Conservation (phyloP, 2,329 filamentous ascomycete species). For the Neofusicoccum laricinum region DNA sequence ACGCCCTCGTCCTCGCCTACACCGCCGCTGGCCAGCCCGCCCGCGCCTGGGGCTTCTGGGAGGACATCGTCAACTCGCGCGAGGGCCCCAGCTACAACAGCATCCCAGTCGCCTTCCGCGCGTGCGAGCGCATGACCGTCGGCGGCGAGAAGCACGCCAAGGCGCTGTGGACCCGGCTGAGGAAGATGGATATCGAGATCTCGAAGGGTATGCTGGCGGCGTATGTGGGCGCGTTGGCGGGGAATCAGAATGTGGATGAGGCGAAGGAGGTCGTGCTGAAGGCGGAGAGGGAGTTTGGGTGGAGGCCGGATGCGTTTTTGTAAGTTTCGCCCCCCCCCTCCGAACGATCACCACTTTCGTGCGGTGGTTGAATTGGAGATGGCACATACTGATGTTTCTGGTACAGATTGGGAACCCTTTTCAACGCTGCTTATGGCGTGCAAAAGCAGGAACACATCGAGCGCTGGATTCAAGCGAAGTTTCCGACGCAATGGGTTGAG, state of each 20-base stretch:
- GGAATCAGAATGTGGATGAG: conserved; percentile 67
- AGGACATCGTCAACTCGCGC: conserved; percentile 74
- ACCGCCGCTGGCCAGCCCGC: conserved; percentile 63
- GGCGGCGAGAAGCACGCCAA: conserved; percentile 44
- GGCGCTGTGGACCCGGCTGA: conserved; percentile 68
- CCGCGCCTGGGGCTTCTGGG: conserved; percentile 76
- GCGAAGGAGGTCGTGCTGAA: conserved; percentile 64
- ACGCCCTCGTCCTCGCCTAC: conserved; percentile 85
- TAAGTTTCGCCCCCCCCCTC: conserved; percentile 47
- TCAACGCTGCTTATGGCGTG: conserved; percentile 68
- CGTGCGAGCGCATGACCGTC: conserved; percentile 62
- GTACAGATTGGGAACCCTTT: conserved; percentile 67
- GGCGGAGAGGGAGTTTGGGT: conserved; percentile 65
- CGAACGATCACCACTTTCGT: too few relatives aligned
- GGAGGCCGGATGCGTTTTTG: conserved; percentile 67
- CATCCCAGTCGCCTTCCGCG: conserved; percentile 75
- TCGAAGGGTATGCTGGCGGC: conserved; percentile 70
- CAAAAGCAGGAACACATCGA: conserved; percentile 68
- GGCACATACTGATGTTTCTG: neutral
- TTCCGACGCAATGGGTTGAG: conserved; percentile 67
- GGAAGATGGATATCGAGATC: conserved; percentile 73
- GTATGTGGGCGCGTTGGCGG: conserved; percentile 74
- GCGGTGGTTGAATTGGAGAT: too few relatives aligned
- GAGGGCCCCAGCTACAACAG: conserved; percentile 84
- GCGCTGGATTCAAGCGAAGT: conserved; percentile 67